phyloP scores from a whole-genome alignment of 306 rosid genomes.

The Lagenaria siceraria region DNA sequence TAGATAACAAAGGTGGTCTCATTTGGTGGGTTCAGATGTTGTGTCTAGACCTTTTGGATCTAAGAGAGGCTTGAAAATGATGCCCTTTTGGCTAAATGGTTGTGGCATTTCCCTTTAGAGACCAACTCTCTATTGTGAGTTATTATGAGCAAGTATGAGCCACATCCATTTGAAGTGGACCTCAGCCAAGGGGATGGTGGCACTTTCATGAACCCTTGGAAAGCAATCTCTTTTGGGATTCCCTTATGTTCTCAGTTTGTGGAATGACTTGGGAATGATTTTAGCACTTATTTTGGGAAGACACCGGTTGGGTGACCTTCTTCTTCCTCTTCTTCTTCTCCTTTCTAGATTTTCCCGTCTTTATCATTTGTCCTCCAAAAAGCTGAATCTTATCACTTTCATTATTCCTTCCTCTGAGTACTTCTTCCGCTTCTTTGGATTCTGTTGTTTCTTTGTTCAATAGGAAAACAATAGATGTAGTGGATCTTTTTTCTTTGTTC shows the following conservation, averaged over 20 bases:
- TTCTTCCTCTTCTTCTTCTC: no score
- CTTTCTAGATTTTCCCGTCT: not conserved
- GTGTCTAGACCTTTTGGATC: not conserved
- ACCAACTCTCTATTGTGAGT: not conserved
- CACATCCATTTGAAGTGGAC: not conserved
- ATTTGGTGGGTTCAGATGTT: not conserved
- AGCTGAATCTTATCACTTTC: not conserved
- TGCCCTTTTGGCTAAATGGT: not conserved
- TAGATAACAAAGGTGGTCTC: not conserved
- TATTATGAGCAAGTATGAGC: not conserved
- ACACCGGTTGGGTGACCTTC: not conserved
- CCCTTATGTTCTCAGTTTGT: not conserved
- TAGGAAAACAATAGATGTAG: not conserved
- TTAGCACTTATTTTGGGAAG: not conserved
- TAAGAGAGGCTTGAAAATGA: not conserved
- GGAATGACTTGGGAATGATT: not conserved
- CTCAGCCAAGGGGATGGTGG: not conserved
- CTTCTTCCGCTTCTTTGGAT: not conserved
- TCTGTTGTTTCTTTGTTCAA: not conserved
- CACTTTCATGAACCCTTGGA: not conserved
- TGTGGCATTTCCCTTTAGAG: not conserved
- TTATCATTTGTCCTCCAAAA: not conserved
- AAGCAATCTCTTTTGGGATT: not conserved
- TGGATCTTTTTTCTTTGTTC: not conserved
- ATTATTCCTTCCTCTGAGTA: not conserved